Evolutionary conservation across 257 asterid species (phyloP).

Genomic region (Anisodus acutangulus): DNA sequence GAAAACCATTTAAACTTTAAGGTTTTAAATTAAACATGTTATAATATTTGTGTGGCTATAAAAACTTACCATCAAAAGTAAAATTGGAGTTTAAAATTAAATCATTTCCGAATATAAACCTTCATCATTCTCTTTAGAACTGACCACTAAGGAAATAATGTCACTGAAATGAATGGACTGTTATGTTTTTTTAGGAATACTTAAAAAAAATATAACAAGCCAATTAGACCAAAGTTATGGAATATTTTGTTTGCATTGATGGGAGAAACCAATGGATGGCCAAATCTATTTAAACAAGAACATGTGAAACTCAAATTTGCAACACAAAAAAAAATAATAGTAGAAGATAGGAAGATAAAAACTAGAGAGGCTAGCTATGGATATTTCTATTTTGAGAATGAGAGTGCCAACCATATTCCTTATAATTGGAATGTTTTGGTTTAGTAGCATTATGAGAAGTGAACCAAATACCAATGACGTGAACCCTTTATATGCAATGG

Average conservation of each 20-base stretch:
- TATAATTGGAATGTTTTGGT: neutral
- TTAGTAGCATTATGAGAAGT: neutral
- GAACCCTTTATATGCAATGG: neutral
- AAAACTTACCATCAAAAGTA: no score
- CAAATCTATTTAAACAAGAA: neutral
- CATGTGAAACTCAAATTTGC: slow-evolving; percentile 1
- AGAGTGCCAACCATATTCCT: neutral
- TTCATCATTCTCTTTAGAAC: no score
- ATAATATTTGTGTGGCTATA: no score
- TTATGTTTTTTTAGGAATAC: neutral
- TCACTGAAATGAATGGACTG: no score
- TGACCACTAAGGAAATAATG: no score
- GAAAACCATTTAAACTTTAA: no score
- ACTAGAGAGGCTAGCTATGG: neutral
- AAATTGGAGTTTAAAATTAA: no score
- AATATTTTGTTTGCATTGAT: neutral
- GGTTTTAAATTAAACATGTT: no score
- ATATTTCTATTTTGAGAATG: slow-evolving; percentile 5
- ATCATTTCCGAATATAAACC: no score
- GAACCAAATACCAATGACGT: neutral
- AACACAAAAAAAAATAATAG: neutral
- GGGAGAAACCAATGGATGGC: neutral
- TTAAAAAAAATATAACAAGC: neutral
- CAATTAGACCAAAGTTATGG: neutral
- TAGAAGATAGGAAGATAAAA: neutral